These are phyloP conservation scores for Penicillium hesseltinei DNA, from an alignment of 2,329 filamentous ascomycete genomes.

Conservation along the genomic window DNA sequence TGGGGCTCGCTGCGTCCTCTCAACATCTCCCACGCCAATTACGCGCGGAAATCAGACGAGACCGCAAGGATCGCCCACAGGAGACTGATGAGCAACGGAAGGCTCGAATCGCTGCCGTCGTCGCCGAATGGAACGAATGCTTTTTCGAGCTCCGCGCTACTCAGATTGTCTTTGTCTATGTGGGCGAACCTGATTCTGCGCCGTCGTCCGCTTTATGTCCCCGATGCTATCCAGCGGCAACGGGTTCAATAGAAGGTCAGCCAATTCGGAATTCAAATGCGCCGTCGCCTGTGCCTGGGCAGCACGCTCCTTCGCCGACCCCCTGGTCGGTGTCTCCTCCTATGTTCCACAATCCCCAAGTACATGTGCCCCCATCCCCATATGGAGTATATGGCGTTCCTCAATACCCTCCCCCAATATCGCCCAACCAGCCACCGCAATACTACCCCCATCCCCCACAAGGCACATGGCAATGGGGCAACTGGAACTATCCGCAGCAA, in stretches of 20 bases:
- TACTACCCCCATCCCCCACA: conserved; percentile 26
- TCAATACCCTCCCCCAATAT: conserved; percentile 17
- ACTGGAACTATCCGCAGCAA: conserved; percentile 23
- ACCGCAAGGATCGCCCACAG: conserved; percentile 43
- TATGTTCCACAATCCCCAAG: conserved; percentile 11
- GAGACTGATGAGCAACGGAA: conserved; percentile 43
- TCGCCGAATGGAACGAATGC: conserved; percentile 45
- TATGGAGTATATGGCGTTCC: conserved; percentile 21
- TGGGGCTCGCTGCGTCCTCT: conserved; percentile 39
- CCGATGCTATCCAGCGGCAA: conserved; percentile 41
- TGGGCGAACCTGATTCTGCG: conserved; percentile 32
- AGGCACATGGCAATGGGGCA: conserved; percentile 32
- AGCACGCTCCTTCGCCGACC: conserved; percentile 12
- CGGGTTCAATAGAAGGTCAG: conserved; percentile 17
- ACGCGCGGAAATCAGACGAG: conserved; percentile 41
- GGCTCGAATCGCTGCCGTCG: conserved; percentile 39
- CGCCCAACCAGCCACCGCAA: conserved; percentile 21
- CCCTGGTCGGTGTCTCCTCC: conserved; percentile 17
- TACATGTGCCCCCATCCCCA: conserved; percentile 8
- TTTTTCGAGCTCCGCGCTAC: conserved; percentile 42
- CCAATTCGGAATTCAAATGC: conserved; percentile 9
- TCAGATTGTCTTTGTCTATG: conserved; percentile 36
- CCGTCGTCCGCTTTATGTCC: conserved; percentile 41
- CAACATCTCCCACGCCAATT: conserved; percentile 38
- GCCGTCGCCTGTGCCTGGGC: conserved; percentile 11